phyloP scores from a whole-genome alignment of 2,329 filamentous ascomycete genomes.

The Zalaria sp. region DNA sequence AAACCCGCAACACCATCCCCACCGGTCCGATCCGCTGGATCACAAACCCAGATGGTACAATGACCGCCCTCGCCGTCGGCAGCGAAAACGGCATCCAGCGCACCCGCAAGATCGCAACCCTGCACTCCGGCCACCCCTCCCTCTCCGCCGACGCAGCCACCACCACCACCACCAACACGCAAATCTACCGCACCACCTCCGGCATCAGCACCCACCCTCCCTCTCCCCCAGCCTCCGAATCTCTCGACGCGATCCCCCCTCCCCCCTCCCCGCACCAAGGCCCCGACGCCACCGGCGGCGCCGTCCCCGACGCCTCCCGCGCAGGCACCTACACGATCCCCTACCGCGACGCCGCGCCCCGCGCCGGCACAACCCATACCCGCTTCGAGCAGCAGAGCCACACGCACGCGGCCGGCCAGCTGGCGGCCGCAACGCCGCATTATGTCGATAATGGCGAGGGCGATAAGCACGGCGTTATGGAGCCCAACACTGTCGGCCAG shows the following conservation, averaged over 20 bases:
- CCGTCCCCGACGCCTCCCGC: conserved; percentile 6
- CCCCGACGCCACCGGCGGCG: conserved; percentile 4
- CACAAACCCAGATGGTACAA: conserved; percentile 23
- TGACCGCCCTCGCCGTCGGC: conserved; percentile 31
- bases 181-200: conserved; percentile 8
- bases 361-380: conserved; percentile 26
- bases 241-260: not conserved
- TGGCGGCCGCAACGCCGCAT: conserved; percentile 28
- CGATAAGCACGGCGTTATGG: conserved; percentile 31
- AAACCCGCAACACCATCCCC: conserved; percentile 26
- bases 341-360: conserved; percentile 17
- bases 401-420: conserved; percentile 29
- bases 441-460: conserved; percentile 27
- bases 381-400: conserved; percentile 25
- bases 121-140: conserved; percentile 10
- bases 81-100: conserved; percentile 26
- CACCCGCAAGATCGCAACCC: conserved; percentile 23
- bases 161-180: not conserved
- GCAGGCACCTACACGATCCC: conserved; percentile 13
- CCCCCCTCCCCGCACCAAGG: not conserved
- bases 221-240: conserved; percentile 3
- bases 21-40: conserved; percentile 33
- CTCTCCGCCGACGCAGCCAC: not conserved
- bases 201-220: conserved; percentile 11
- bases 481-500: conserved; percentile 33